Evolutionary conservation across 192 early-diverging fungal genomes (phyloP), one percentile per base, ranked within the genome.

Genomic region (Backusella mclennaniae): DNA sequence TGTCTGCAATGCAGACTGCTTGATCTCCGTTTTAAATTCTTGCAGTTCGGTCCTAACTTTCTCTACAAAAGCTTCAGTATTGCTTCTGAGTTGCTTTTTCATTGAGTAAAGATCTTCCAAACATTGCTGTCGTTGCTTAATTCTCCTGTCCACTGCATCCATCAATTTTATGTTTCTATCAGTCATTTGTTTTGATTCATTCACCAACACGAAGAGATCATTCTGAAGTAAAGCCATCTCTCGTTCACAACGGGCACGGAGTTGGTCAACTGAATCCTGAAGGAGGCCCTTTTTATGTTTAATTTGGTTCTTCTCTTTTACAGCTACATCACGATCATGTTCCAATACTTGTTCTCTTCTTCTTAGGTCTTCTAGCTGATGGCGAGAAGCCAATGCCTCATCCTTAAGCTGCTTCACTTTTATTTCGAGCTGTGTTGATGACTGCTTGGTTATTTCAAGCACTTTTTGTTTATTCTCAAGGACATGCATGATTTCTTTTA

Each of bases 401-500:
- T 82, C 76, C 41, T 77, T 77, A 17, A 82, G 68, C 31, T 63
- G 42, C 23, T 82, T 82, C 1, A 82, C 76, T 44, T 82, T 56
- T 19, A 31, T 35, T 44, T 82, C 80, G 11, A 78, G 56, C 6
- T 77, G 59, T 4, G 36, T 35, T 31, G 80, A 78, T 44, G 52
- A 53, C 35, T 69, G 66, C 66, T 74, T 73, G 17, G 80, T 82
- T 39, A 38, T 29, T 35, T 82, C 80, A 52, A 82, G 36, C 19
- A 75, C 46, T 42, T 72, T 67, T 44, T 82, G 73, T 70, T 82
- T 82, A 23, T 68, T 56, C 59, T 82, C 80, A 41, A 82, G 56
- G 8, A 75, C 29, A 67, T 82, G 67, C 80, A 82, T 82, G 31
- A 82, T 46, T 68, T 78, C 52, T 46, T 77, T 77, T 36, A 82